phyloP scores from a whole-genome alignment of 208 protist species.

The Crithidia bombi region DNA sequence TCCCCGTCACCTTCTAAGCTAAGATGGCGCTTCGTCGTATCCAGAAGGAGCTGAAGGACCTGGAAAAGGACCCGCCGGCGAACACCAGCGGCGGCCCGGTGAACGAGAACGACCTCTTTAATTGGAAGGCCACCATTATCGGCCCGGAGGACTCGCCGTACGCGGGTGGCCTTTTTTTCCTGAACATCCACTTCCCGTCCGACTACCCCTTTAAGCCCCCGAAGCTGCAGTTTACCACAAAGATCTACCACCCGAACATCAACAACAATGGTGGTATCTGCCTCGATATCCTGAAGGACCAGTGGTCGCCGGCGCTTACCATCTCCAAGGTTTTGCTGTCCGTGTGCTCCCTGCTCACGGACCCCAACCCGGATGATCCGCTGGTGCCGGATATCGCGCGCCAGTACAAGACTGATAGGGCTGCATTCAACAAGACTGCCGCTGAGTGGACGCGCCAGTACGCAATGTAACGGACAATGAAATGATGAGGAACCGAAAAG shows the following conservation, averaged over 20 bases:
- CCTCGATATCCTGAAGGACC: conserved; percentile 98
- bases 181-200: conserved; percentile 98
- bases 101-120: conserved; percentile 95
- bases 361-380: conserved; percentile 99
- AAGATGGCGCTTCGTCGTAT: conserved; percentile 95
- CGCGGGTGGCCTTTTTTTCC: conserved; percentile 97
- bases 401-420: conserved; percentile 95
- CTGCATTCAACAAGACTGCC: conserved; percentile 93
- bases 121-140: conserved; percentile 98
- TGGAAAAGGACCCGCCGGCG: conserved; percentile 95
- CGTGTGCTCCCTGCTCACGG: conserved; percentile 98
- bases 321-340: conserved; percentile 99
- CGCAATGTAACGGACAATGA: conserved; percentile 42
- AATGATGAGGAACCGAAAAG: conserved; percentile 6
- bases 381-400: conserved; percentile 98
- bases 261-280: conserved; percentile 98
- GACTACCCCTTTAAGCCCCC: conserved; percentile 98
- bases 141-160: conserved; percentile 97
- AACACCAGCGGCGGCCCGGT: conserved; percentile 96
- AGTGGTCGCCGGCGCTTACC: conserved; percentile 97
- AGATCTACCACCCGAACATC: conserved; percentile 98
- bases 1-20: conserved; percentile 1
- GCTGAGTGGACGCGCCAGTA: conserved; percentile 92
- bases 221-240: conserved; percentile 95
- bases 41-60: conserved; percentile 95